These are phyloP conservation scores for Stagonosporopsis cucurbitacearum DNA, from an alignment of 2,329 filamentous ascomycete genomes.

Conservation along the genomic window DNA sequence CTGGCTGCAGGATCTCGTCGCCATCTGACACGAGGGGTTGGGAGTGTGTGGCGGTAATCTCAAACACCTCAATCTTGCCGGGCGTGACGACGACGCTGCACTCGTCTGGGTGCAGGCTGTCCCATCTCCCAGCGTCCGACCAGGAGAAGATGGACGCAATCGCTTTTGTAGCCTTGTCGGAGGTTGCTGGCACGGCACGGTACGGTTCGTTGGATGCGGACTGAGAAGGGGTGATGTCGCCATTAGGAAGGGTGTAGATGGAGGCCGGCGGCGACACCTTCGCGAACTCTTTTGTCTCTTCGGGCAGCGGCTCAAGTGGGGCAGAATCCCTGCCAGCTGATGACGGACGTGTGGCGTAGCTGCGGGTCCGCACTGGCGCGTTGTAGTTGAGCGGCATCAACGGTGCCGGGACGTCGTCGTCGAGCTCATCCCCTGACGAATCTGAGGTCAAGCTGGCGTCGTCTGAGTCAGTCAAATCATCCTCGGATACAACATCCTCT, in stretches of 20 bases:
- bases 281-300: slow-evolving; percentile 48
- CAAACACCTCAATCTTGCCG: slow-evolving; percentile 69
- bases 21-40: slow-evolving; percentile 50
- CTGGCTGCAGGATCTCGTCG: slow-evolving; percentile 47
- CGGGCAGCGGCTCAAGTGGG: slow-evolving; percentile 19
- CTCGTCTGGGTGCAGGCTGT: slow-evolving; percentile 66
- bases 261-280: slow-evolving; percentile 51
- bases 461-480: slow-evolving; percentile 60
- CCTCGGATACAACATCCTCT: slow-evolving; percentile 49
- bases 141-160: slow-evolving; percentile 68
- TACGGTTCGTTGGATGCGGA: slow-evolving; percentile 80
- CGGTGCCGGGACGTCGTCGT: slow-evolving; percentile 53
- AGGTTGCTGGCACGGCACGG: slow-evolving; percentile 59
- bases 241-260: slow-evolving; percentile 48
- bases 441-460: slow-evolving; percentile 55
- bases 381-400: slow-evolving; percentile 41
- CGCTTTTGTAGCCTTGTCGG: slow-evolving; percentile 60
- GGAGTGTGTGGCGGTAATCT: slow-evolving; percentile 58
- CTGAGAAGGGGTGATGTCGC: slow-evolving; percentile 76
- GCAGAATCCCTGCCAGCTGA: slow-evolving; percentile 21
- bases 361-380: slow-evolving; percentile 20
- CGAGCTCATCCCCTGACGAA: slow-evolving; percentile 64
- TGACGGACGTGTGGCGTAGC: slow-evolving; percentile 22
- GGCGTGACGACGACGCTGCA: slow-evolving; percentile 68
- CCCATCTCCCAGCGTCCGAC: slow-evolving; percentile 66